Evolutionary conservation across 2,329 filamentous ascomycete species (phyloP).

Genomic region (Tolypocladium tundrense): DNA sequence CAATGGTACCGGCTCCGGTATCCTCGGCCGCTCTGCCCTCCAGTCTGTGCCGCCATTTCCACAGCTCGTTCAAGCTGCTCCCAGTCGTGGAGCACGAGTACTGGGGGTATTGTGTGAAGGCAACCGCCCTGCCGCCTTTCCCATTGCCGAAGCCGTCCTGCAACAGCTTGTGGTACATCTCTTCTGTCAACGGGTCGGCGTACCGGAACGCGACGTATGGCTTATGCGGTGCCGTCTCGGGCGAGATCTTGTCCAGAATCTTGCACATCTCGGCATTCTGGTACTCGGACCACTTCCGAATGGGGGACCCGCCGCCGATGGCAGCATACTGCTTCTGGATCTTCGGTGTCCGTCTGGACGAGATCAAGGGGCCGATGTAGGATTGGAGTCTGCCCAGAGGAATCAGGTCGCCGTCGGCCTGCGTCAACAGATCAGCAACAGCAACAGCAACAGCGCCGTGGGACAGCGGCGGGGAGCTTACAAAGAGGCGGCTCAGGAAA

Average conservation of each 20-base stretch:
- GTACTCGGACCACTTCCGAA: conserved; percentile 95
- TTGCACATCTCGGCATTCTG: conserved; percentile 96
- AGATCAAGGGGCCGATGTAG: conserved; percentile 83
- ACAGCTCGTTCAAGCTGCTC: conserved; percentile 90
- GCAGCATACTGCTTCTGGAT: conserved; percentile 92
- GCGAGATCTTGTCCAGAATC: conserved; percentile 80
- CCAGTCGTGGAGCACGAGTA: conserved; percentile 98
- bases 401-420: conserved; percentile 91
- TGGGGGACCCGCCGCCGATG: conserved; percentile 95
- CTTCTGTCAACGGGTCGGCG: conserved; percentile 83
- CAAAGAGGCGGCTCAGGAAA: conserved; percentile 87
- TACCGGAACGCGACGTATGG: conserved; percentile 97
- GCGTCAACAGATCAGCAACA: not conserved
- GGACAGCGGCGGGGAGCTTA: conserved; percentile 33
- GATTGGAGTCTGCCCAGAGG: conserved; percentile 86
- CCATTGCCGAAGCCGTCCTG: conserved; percentile 85
- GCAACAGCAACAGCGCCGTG: not conserved
- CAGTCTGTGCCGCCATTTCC: conserved; percentile 88
- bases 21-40: conserved; percentile 61
- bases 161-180: conserved; percentile 77
- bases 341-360: conserved; percentile 81
- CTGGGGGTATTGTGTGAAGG: conserved; percentile 97
- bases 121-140: conserved; percentile 84
- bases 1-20: conserved; percentile 57
- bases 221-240: conserved; percentile 90